Evolutionary conservation across 805 yeast genomes (phyloP).

Genomic region (Teunomyces aglyptinius): DNA sequence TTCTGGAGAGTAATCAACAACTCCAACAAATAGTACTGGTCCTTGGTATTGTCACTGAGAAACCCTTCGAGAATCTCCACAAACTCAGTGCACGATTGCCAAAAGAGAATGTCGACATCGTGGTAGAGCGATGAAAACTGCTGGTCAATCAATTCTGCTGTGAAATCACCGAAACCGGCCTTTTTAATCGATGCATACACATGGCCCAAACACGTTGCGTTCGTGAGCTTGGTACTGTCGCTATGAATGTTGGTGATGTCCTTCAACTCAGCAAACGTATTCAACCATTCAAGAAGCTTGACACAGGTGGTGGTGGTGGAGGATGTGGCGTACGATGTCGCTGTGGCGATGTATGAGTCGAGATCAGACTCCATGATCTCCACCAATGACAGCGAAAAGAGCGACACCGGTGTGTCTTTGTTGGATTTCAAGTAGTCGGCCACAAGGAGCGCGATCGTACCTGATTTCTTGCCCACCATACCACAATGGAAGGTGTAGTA

Average conservation of each 20-base stretch:
- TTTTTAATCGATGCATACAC: background rate
- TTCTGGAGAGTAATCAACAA: constrained; percentile 8
- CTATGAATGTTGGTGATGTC: constrained; percentile 2
- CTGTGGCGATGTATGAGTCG: constrained; percentile 22
- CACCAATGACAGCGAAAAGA: constrained; percentile 20
- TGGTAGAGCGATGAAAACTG: constrained; percentile 13
- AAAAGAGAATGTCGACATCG: constrained; percentile 9
- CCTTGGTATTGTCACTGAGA: background rate
- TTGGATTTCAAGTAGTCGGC: background rate
- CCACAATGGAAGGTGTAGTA: constrained; percentile 10
- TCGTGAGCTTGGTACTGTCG: constrained; percentile 3
- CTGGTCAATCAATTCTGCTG: constrained; percentile 9
- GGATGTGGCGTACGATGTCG: constrained; percentile 1
- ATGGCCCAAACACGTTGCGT: constrained; percentile 7
- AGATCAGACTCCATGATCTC: constrained; percentile 28
- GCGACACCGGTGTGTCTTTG: background rate
- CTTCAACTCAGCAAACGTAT: constrained; percentile 4
- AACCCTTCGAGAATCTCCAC: background rate
- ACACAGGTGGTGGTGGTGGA: background rate
- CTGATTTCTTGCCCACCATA: background rate
- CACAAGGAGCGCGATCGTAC: background rate
- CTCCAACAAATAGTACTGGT: constrained; percentile 14
- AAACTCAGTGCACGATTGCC: constrained; percentile 7
- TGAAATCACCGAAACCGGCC: constrained; percentile 16
- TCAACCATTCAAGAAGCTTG: constrained; percentile 9